These are phyloP conservation scores for Zygosaccharomyces gambellarensis DNA, from an alignment of 805 yeast genomes.

Conservation along the genomic window DNA sequence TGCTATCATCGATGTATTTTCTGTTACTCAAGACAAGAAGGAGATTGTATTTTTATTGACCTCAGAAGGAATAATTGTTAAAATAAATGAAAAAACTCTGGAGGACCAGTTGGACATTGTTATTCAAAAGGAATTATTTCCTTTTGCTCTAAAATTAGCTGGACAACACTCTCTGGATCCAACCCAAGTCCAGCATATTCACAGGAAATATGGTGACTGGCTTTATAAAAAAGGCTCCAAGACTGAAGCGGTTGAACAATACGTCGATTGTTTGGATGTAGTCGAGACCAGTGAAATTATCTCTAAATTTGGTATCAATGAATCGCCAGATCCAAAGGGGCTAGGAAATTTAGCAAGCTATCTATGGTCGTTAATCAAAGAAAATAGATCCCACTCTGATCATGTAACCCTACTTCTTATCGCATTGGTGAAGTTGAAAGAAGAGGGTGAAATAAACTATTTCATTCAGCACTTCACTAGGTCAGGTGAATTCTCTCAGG, in stretches of 20 bases:
- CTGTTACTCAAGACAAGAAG: constrained; percentile 37
- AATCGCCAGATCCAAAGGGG: constrained; percentile 19
- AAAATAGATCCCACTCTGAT: constrained; percentile 59
- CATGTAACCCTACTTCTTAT: constrained; percentile 78
- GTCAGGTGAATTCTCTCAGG: constrained; percentile 23
- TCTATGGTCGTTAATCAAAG: constrained; percentile 53
- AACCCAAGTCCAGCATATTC: constrained; percentile 35
- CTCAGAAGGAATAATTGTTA: constrained; percentile 70
- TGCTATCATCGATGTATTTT: constrained; percentile 54
- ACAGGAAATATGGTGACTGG: constrained; percentile 64
- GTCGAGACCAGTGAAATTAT: constrained; percentile 73
- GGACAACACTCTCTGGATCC: constrained; percentile 29
- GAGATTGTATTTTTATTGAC: constrained; percentile 57
- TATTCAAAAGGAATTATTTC: constrained; percentile 62
- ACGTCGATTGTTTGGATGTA: constrained; percentile 49
- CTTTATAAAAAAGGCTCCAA: constrained; percentile 61
- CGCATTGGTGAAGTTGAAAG: constrained; percentile 72
- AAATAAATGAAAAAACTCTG: constrained; percentile 59
- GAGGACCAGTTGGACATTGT: constrained; percentile 66
- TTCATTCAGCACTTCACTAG: constrained; percentile 46
- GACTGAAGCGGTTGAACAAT: constrained; percentile 70
- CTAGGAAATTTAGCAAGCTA: constrained; percentile 57
- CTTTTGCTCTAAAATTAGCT: constrained; percentile 70
- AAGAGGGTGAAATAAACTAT: constrained; percentile 48
- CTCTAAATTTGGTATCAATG: constrained; percentile 69